phyloP scores from a whole-genome alignment of 257 asterid genomes.

The Solanum clarkiae region DNA sequence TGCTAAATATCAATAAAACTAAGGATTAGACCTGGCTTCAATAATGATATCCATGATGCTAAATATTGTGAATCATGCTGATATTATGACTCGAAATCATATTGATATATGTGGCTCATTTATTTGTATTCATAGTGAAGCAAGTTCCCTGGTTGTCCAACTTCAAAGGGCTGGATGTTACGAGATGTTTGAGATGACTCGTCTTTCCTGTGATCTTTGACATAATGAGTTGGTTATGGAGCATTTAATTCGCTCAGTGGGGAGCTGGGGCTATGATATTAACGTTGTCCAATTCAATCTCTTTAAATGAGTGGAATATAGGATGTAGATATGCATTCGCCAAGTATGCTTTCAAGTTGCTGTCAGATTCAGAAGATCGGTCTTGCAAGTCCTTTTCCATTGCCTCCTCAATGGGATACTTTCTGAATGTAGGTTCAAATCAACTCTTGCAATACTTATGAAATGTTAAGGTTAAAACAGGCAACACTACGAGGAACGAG shows the following conservation, averaged over 20 bases:
- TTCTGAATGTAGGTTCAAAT: conserved; percentile 88
- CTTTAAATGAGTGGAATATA: conserved; percentile 74
- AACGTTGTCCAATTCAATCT: conserved; percentile 55
- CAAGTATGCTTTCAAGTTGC: conserved; percentile 46
- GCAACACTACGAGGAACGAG: conserved; percentile 68
- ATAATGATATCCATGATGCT: conserved; percentile 34
- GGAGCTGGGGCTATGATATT: conserved; percentile 21
- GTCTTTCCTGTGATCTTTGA: conserved; percentile 13
- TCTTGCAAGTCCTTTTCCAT: conserved; percentile 65
- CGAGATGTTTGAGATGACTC: conserved; percentile 16
- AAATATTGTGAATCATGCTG: conserved; percentile 27
- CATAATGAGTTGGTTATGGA: conserved; percentile 28
- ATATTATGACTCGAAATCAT: conserved; percentile 19
- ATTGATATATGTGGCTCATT: conserved; percentile 9
- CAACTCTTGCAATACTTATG: conserved; percentile 88
- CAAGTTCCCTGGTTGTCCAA: conserved; percentile 19
- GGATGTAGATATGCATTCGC: conserved; percentile 94
- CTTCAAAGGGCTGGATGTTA: conserved; percentile 37
- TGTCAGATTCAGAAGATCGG: conserved; percentile 32
- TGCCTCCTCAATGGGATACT: conserved; percentile 97
- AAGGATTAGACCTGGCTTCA: not conserved
- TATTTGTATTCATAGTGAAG: conserved; percentile 18
- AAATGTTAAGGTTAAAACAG: conserved; percentile 62
- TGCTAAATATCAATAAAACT: not conserved
- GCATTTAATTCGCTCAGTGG: conserved; percentile 43